These are phyloP conservation scores for Hypomontagnella monticulosa DNA, from an alignment of 495 filamentous ascomycete species.

Conservation along the genomic window DNA sequence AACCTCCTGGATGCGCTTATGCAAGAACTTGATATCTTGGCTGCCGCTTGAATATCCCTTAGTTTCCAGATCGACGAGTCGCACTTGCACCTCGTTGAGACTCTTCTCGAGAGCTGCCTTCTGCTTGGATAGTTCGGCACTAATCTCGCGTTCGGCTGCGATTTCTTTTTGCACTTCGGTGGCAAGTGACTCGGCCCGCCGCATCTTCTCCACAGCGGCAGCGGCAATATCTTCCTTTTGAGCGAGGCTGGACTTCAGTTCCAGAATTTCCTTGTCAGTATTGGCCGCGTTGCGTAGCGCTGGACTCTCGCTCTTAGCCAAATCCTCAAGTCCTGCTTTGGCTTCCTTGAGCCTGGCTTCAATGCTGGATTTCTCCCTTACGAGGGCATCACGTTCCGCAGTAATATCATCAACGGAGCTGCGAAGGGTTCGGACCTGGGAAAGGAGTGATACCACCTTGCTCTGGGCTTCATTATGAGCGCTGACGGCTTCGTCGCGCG, in stretches of 20 bases:
- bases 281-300: constrained; percentile 91
- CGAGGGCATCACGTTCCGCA: constrained; percentile 82
- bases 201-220: constrained; percentile 96
- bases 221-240: constrained; percentile 94
- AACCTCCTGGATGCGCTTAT: constrained; percentile 96
- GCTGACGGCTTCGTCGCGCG: constrained; percentile 88
- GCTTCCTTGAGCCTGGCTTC: constrained; percentile 90
- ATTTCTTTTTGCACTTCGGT: constrained; percentile 96
- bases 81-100: constrained; percentile 89
- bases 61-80: constrained; percentile 91
- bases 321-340: constrained; percentile 88
- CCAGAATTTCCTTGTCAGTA: constrained; percentile 87
- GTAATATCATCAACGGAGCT: constrained; percentile 86
- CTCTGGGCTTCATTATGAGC: constrained; percentile 96
- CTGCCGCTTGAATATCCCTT: constrained; percentile 94
- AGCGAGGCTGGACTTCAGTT: constrained; percentile 88
- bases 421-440: constrained; percentile 88
- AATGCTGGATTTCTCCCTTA: constrained; percentile 89
- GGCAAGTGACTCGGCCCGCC: constrained; percentile 88
- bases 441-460: constrained; percentile 87
- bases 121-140: constrained; percentile 86
- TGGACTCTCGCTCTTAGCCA: constrained; percentile 85
- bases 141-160: constrained; percentile 85
- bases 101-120: constrained; percentile 91
- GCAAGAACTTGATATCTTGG: constrained; percentile 93